phyloP scores from a whole-genome alignment of 78 protist genomes.

The Mastigamoeba balamuthi region DNA sequence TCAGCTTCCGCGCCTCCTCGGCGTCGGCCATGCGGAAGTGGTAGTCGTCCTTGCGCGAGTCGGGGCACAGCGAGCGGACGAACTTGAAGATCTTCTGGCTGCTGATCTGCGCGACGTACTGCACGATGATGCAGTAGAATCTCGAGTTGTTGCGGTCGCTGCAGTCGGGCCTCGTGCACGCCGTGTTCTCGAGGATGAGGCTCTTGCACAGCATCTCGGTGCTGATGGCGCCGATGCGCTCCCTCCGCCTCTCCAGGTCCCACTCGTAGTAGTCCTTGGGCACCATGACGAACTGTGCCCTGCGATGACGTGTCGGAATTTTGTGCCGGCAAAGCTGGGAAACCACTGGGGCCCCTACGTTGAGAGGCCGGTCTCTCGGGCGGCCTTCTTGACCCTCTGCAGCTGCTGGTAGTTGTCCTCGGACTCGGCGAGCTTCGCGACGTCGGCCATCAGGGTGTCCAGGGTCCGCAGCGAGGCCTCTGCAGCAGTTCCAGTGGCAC shows the following conservation, averaged over 20 bases:
- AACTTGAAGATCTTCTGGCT: background rate
- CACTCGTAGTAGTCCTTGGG: background rate
- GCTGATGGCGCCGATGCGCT: background rate
- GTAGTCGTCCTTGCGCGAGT: background rate
- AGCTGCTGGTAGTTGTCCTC: background rate
- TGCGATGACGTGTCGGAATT: background rate
- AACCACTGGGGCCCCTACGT: background rate
- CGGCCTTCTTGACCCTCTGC: background rate
- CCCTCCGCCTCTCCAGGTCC: background rate
- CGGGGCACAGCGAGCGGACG: background rate
- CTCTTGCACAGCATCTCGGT: background rate
- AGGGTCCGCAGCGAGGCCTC: background rate
- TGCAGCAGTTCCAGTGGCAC: no score
- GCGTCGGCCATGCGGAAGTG: background rate
- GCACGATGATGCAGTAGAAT: background rate
- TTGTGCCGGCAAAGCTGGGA: background rate
- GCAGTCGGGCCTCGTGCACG: background rate
- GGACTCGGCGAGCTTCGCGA: background rate
- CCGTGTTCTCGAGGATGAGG: background rate
- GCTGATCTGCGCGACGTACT: background rate
- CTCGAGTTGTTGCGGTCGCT: background rate
- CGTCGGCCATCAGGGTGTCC: background rate
- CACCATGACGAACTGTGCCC: background rate
- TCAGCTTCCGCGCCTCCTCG: background rate
- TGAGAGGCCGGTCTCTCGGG: background rate